Evolutionary conservation across 805 yeast species (phyloP), one percentile per base, ranked within the genome.

Genomic region (Scheffersomyces stipitis): DNA sequence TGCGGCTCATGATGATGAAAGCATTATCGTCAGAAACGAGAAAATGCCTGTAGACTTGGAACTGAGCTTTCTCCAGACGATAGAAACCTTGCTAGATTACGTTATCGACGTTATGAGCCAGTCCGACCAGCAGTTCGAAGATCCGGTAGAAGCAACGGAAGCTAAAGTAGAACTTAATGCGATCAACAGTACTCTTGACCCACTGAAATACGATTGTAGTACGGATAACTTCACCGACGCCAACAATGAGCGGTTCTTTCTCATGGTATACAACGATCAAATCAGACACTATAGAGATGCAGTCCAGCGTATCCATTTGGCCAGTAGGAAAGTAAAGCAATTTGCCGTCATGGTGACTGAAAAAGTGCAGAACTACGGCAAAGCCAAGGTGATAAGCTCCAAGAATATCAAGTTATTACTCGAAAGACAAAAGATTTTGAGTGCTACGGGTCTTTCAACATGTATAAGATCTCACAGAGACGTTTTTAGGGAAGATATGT

Each of bases 221-320:
- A 68, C 65, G 1, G 71, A 58, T 2, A 54, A 52, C 2, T 78
- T 72, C 36, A 51, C 53, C 37, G 40, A 33, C n/a, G 37, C 38
- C 9, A 46, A 45, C 14, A 67, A 79, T 13, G 69, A 61, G 3
- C 70, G 71, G 42, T 86, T 69, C 60, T 76, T 69, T 17, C 61
- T 88, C 18, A 58, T 80, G 22, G 61, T 85, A 3, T 87, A 86
- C 71, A 87, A 89, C 48, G 96, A 88, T 53, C 93, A 83, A 49
- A 71, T 77, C 24, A 80, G 84, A 40, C 91, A 89, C 38, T 80
- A 75, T 46, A 67, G 79, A 37, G 95, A 88, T 52, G 89, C 90
- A 0, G 76, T 80, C 3, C 81, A 78, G 36, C 58, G 86, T 26
- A 77, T 88, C 5, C 69, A 76, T 32, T 54, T 72, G 22, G 81